Conservation (phyloP, 2,329 filamentous ascomycete genomes). For the Aspergillus hortae region DNA sequence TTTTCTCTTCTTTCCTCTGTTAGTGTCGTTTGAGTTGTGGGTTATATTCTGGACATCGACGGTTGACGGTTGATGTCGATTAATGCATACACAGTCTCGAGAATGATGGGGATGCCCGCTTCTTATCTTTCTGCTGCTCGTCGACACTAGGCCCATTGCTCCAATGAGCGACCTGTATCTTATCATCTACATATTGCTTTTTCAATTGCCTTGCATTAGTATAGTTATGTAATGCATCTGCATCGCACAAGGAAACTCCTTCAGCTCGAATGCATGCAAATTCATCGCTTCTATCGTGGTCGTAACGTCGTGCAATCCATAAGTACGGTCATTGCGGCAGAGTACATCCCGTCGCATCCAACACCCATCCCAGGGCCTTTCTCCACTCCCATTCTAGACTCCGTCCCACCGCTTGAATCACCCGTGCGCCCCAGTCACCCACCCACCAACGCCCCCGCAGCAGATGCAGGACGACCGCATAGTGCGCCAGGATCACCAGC, state of each 20-base stretch:
- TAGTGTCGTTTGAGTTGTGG: too few relatives aligned
- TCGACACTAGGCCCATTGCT: neutral
- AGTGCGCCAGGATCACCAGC: conserved; percentile 43
- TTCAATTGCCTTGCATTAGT: neutral
- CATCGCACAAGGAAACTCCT: too few relatives aligned
- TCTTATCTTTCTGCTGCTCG: neutral
- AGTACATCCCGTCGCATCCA: conserved; percentile 32
- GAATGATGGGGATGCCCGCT: neutral
- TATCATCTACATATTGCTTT: conserved; percentile 11
- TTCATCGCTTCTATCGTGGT: neutral
- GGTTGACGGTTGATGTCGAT: neutral
- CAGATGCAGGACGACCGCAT: conserved; percentile 51
- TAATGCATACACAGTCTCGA: neutral
- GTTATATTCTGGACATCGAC: neutral
- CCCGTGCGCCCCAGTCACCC: conserved; percentile 61
- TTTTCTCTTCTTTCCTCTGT: neutral
- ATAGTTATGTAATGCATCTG: too few relatives aligned
- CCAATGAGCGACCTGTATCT: conserved; percentile 7
- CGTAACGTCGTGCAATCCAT: neutral
- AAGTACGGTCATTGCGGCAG: conserved; percentile 3
- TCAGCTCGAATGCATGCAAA: too few relatives aligned
- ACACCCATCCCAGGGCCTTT: conserved; percentile 29
- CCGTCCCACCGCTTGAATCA: conserved; percentile 58
- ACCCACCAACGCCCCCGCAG: conserved; percentile 67
- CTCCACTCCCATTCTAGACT: conserved; percentile 25